Evolutionary conservation across 2,329 filamentous ascomycete genomes (phyloP).

Genomic region (Ophiostoma australiae): DNA sequence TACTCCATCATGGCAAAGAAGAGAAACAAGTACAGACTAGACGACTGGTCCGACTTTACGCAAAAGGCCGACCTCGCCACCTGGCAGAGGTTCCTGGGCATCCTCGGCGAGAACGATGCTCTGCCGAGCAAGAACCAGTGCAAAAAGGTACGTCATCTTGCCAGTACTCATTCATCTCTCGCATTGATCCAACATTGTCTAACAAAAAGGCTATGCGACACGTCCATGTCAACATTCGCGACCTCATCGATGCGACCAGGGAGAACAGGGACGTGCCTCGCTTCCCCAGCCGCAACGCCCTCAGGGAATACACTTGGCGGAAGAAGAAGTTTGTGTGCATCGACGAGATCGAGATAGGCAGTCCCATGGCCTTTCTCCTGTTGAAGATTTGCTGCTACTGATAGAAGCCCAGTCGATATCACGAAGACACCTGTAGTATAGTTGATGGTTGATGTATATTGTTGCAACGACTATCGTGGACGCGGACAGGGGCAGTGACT

Average conservation of each 20-base stretch:
- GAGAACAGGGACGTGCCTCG: not conserved
- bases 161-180: too few relatives aligned
- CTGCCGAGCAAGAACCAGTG: conserved; percentile 44
- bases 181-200: too few relatives aligned
- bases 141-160: conserved; percentile 18
- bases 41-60: conserved; percentile 34
- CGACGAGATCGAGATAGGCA: not conserved
- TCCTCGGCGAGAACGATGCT: conserved; percentile 39
- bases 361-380: conserved; percentile 2
- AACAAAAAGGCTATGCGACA: not conserved
- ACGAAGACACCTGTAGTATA: conserved; percentile 34
- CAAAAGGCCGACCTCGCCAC: conserved; percentile 36
- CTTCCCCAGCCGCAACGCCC: not conserved
- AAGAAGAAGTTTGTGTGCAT: not conserved
- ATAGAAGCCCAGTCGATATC: not conserved
- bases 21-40: not conserved
- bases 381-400: conserved; percentile 14
- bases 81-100: conserved; percentile 43
- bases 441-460: conserved; percentile 11
- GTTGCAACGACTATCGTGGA: not conserved
- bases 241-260: not conserved
- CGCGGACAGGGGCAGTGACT: not conserved
- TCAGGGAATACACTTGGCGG: not conserved
- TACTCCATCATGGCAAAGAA: not conserved
- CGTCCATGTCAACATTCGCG: not conserved